Percentiles rank a stretch among this genome's conserved stretches.
Conservation (phyloP, 495 filamentous ascomycete species). For the Penicillium angulare region DNA sequence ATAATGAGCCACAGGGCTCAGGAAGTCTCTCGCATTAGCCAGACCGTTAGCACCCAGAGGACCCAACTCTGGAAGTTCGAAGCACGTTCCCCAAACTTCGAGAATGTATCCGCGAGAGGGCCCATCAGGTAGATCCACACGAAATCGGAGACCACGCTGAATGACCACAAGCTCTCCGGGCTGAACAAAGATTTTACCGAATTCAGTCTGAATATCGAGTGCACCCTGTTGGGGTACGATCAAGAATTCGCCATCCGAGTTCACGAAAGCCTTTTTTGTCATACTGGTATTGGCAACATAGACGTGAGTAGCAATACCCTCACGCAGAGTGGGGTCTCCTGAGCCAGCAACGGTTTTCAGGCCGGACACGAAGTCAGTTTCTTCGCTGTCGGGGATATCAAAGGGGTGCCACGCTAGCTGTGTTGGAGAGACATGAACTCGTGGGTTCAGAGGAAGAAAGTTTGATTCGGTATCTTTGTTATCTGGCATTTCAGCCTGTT, state of each 20-base stretch:
- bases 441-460: slow-evolving; percentile 48
- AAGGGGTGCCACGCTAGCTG: slow-evolving; percentile 51
- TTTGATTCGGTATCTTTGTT: slow-evolving; percentile 45
- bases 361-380: slow-evolving; percentile 45
- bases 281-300: slow-evolving; percentile 47
- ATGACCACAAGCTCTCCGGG: slow-evolving; percentile 50
- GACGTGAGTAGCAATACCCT: slow-evolving; percentile 48
- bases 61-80: slow-evolving; percentile 50
- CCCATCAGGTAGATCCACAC: slow-evolving; percentile 44
- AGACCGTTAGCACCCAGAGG: slow-evolving; percentile 51
- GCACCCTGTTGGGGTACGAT: slow-evolving; percentile 49
- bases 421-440: slow-evolving; percentile 61
- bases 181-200: slow-evolving; percentile 46
- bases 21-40: slow-evolving; percentile 50
- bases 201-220: slow-evolving; percentile 51
- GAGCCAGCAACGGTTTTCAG: slow-evolving; percentile 50
- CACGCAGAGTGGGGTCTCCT: slow-evolving; percentile 48
- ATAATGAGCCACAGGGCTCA: slow-evolving; percentile 42
- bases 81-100: slow-evolving; percentile 48
- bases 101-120: slow-evolving; percentile 49
- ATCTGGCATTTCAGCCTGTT: slow-evolving; percentile 46
- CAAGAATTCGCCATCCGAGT: slow-evolving; percentile 50
- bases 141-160: slow-evolving; percentile 47
- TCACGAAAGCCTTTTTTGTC: slow-evolving; percentile 45
- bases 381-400: slow-evolving; percentile 36